Base-by-base conservation (phyloP, 352 stramenopile species). In the Pilasporangium apinafurcum region DNA sequence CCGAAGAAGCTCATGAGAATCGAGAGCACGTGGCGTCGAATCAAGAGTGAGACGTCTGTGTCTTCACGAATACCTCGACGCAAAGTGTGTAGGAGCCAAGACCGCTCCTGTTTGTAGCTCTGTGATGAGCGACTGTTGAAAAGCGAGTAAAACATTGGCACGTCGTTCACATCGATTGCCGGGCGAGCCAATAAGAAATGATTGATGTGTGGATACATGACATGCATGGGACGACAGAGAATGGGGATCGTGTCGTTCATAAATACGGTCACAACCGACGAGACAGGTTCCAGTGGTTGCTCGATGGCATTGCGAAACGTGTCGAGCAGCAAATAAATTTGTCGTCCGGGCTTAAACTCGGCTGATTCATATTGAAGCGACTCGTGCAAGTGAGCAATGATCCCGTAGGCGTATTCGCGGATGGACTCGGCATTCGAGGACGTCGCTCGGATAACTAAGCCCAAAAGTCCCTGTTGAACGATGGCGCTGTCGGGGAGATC, bases 101-200 rank as follows among this genome's bases (percentile, higher is more conserved):
- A 85, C 5, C 83, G 78, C 51, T 92, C 83, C 45, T 92, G 77
- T 17, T 84, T 80, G 53, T 79, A 91, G 1, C 63, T 91, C 14
- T 80, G 51, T 16, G 74, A 62, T 30, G 76, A 62, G 22, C 74
- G 72, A 26, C 70, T 88, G 59, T 92, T 86, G 55, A 95, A 95
- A 4, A 95, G 54, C 35, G 83, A 69, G 53, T 92, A 95, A 48
- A 95, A 95, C 81, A 95, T 92, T 2, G 83, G 83, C 8, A 95
- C 83, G 50, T 92, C 81, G 31, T 55, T 66, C 14, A 90, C 38
- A 48, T 95, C 81, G 48, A 95, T 62, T 14, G 77, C 75, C 0
- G 78, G 75, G 10, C 81, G 78, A n/a, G 80, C 66, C 8, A 95
- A 54, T 24, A 95, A 44, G 37, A 95, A 95, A 34, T 88, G 76